Evolutionary conservation across 1,139 yeast genomes (phyloP), one percentile per base, ranked within the genome.

Genomic region (Yamadazyma friedrichii): DNA sequence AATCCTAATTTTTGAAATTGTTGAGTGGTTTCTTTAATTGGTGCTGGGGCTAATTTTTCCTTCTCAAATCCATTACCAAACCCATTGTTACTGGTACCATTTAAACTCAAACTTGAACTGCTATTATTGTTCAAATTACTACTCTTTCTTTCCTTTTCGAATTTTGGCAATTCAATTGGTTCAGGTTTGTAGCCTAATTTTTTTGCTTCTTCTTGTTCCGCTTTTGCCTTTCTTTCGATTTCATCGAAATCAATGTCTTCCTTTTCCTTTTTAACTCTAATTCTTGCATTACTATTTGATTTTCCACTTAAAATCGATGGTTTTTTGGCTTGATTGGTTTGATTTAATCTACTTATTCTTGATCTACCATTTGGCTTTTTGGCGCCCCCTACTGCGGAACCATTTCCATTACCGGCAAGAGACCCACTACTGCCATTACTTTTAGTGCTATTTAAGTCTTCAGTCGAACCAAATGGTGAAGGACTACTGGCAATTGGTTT

Each of bases 221-320:
- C 76, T 61, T 84, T 80, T 20, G 97, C 98, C 56, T 84, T 84
- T 58, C 77, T 83, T 61, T 89, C 98, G 49, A 89, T 83, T 54
- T 86, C 95, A 51, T 93, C 98, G 55, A 93, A 93, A 61, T 93
- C 96, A 46, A 93, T 78, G 28, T 84, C 88, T 6, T 64, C 62
- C 55, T 80, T 80, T 44, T 64, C 65, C 45, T 64, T 59, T 57
- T 78, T 80, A 11, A 80, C 77, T 15, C 78, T 70, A 39, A 82
- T 61, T 53, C 82, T 76, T 3, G 85, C 70, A 40, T 82, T 78
- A 27, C 15, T 27, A 4, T 71, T 74, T 6, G 75, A 74, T 45
- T 69, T 67, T 6, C 65, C 54, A 4, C 71, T 66, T 47, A 72
- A 64, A 38, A 71, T 70, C 6, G 72, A 65, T 43, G 62, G 62